These are phyloP conservation scores for Dianthus caryophyllus DNA, from an alignment of 148 eudicot species.

Conservation along the genomic window DNA sequence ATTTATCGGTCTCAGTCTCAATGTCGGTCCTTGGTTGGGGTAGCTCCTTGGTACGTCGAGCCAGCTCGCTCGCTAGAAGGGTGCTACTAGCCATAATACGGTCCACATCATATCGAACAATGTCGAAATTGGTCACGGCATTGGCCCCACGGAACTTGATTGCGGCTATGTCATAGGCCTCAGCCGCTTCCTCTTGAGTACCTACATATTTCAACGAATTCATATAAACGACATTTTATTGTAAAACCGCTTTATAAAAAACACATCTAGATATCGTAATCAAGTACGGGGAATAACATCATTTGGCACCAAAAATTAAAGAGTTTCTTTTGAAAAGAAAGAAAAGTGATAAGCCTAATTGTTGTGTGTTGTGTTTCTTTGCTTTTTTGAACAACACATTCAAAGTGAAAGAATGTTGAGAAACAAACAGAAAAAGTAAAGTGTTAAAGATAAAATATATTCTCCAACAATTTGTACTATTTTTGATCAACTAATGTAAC, in stretches of 20 bases:
- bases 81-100: constrained; percentile 76
- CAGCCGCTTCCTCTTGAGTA: constrained; percentile 98
- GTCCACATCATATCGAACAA: constrained; percentile 71
- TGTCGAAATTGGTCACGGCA: constrained; percentile 88
- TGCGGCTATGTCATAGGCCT: constrained; percentile 92
- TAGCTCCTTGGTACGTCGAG: constrained; percentile 52
- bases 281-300: constrained; percentile 9
- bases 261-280: background rate
- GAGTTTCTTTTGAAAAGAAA: constrained; percentile 17
- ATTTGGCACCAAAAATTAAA: constrained; percentile 11
- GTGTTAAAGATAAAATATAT: constrained; percentile 37
- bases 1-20: constrained; percentile 14
- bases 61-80: constrained; percentile 70
- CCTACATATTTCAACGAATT: constrained; percentile 31
- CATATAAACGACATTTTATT: no score
- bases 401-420: constrained; percentile 34
- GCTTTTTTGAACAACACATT: constrained; percentile 25
- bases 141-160: constrained; percentile 78
- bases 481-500: constrained; percentile 24
- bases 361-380: constrained; percentile 7
- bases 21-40: constrained; percentile 15
- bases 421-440: constrained; percentile 19
- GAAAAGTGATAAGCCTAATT: constrained; percentile 9
- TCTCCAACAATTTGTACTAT: constrained; percentile 24
- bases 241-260: no score